Conservation (phyloP, 345 rosid genomes). For the Euphorbia pulcherrima region DNA sequence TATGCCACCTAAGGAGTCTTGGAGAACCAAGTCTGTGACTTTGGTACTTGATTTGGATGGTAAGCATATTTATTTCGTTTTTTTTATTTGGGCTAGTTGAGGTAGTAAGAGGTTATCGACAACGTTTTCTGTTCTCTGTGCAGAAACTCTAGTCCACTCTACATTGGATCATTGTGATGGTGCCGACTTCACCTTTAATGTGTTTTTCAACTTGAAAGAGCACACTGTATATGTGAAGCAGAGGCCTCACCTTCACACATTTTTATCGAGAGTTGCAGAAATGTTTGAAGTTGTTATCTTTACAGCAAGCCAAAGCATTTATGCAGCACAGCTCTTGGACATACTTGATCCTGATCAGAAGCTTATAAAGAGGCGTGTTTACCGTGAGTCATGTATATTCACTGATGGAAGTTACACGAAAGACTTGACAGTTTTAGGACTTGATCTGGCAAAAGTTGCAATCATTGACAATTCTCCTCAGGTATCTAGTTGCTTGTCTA, state of each 20-base stretch:
- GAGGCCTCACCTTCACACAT: slow-evolving; percentile 75
- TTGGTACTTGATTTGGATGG: slow-evolving; percentile 96
- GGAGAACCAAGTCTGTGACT: slow-evolving; percentile 57
- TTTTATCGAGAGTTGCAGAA: slow-evolving; percentile 84
- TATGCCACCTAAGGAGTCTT: slow-evolving; percentile 37
- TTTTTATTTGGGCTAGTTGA: not conserved
- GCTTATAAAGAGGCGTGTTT: slow-evolving; percentile 66
- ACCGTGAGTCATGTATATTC: slow-evolving; percentile 87
- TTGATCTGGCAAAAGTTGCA: slow-evolving; percentile 92
- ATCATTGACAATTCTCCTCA: slow-evolving; percentile 94
- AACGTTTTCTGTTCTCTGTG: slow-evolving; percentile 21
- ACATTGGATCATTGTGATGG: slow-evolving; percentile 63
- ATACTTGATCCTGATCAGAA: slow-evolving; percentile 69
- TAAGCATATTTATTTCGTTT: slow-evolving; percentile 40
- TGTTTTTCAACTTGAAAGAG: slow-evolving; percentile 85
- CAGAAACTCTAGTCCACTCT: slow-evolving; percentile 95
- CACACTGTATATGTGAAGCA: slow-evolving; percentile 75
- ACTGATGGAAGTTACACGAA: slow-evolving; percentile 85
- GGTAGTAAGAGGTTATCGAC: not conserved
- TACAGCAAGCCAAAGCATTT: slow-evolving; percentile 95
- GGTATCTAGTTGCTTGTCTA: slow-evolving; percentile 42
- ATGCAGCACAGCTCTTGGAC: slow-evolving; percentile 79
- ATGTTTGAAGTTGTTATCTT: slow-evolving; percentile 79
- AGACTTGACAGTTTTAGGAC: slow-evolving; percentile 86
- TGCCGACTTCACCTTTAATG: slow-evolving; percentile 81